Base-by-base conservation (phyloP, 768 basidiomycete species). In the Candolleomyces efflorescens region DNA sequence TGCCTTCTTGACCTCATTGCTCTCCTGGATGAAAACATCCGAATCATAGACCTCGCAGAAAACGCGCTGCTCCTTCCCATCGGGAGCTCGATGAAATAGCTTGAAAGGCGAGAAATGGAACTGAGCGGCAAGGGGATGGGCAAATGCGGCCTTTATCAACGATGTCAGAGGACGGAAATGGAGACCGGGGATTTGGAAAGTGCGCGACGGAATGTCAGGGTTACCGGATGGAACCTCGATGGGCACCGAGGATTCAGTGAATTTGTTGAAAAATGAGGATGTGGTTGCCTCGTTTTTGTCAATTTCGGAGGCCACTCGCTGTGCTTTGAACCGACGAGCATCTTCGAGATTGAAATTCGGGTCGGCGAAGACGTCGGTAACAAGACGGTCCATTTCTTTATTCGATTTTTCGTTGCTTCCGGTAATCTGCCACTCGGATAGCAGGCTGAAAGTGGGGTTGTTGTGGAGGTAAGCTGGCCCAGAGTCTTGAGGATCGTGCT, bases 91-190 rank as follows among this genome's bases (percentile, higher is more conserved):
- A 37, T 64, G 65, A 23, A 60, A 62, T 3, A 67, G 47, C 53
- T 65, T 65, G 64, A 69, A 74, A 1, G 72, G 72, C 0, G 63
- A 67, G 15, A 69, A 62, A 54, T 74, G 68, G 46, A 69, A 66
- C 2, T 60, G 60, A 1, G 53, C 20, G 0, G 67, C 63, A 2
- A 66, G 56, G 0, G 61, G 59, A 13, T 66, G 59, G 0, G 36
- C 15, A 52, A 71, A 73, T 1, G 68, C 65, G 0, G 63, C 55
- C 26, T 59, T 57, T 4, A 76, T 61, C 2, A 73, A 62, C 2
- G 65, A 58, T 2, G 57, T 63, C 1, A 74, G 52, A 0, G 61
- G 62, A 0, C 65, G 55, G 51, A 68, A 65, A 3, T 62, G 59
- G 1, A 76, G 58, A 1, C 70, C 73, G 17, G 69, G 64, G 1